Evolutionary conservation across 2,329 filamentous ascomycete genomes (phyloP), one percentile per base, ranked within the genome.

Genomic region (Chaetothyriales sp.): DNA sequence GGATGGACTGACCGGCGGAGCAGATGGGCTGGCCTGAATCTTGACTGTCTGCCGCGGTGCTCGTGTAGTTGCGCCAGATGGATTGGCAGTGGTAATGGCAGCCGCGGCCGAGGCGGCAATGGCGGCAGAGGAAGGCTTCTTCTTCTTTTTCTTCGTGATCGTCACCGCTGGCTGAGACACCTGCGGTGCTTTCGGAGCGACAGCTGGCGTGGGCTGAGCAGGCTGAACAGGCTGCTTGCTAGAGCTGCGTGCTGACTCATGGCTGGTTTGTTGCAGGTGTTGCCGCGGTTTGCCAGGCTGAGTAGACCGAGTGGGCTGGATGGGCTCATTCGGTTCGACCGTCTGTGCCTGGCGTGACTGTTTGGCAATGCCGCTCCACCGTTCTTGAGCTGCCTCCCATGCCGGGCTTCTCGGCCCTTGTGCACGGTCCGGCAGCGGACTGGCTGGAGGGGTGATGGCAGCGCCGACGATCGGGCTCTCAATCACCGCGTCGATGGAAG

Each of bases 401-500:
- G 50, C 55, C n/a, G 51, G 36, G 47, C 32, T 42, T 48, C 18
- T 28, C 9, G 46, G 19, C n/a, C 32, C 43, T 15, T 32, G 46
- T 32, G 50, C 22, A 42, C 45, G 47, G 18, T 42, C 46, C 1
- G 45, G 49, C 20, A 55, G 46, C n/a, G 61, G 54, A 46, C 55
- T 59, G 7, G 57, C 53, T 8, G 56, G 57, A 28, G 57, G 54
- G 8, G 42, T 1, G 44, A 36, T 5, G 18, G 36, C 49, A 46
- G 20, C 15, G 53, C 49, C 36, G 18, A 48, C 45, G 18, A 57
- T 48, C 18, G 63, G 64, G 47, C 64, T 66, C 49, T 67, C 66
- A 7, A 71, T 64, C 54, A 74, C 72, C 10, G 71, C 71, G 59
- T 73, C 70, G 52, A 74, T 73, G 7, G 71, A 73, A 8, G 70